Base-by-base conservation (phyloP, 306 rosid species). In the Rosa multiflora region DNA sequence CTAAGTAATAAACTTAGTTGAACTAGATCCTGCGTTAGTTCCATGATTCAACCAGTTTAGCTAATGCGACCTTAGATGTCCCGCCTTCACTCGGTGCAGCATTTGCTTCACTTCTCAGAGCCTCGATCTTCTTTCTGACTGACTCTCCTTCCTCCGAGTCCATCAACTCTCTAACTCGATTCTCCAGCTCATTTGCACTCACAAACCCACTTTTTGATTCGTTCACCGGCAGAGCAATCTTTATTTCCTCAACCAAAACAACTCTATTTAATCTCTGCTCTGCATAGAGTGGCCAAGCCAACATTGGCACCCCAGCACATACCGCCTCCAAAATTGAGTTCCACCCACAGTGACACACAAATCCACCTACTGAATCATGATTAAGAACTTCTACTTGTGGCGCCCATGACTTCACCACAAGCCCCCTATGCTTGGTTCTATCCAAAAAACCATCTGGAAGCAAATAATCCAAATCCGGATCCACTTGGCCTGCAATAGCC, bases 211-310 rank as follows among this genome's bases (percentile, higher is more conserved):
- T 32, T 12, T 78, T 70, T 0, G 61, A 46, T 83, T 75, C 82
- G 1, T 80, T 80, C 83, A 85, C 0, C 1, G 58, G 72, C 83
- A 89, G 10, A 53, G 90, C 90, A 29, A 88, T 67, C 66, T 79
- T 87, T 74, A 87, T 64, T 44, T 88, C 93, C 48, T 75, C 17
- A 58, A 87, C 89, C 82, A 91, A 0, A 10, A 78, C 4, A 42
- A 75, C 71, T 10, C 79, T 71, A 21, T 87, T 87, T 4, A 82
- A 3, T 69, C 23, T 76, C 46, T 89, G 93, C 69, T 87, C 96
- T 0, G 91, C 91, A 20, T 85, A 89, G 3, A 87, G 40, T 2
- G 92, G 91, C 96, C 93, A 87, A 6, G 87, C 83, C 44, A 85
- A 59, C 84, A 85, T 72, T 0, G 91, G 91, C 42, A 88, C 86